Conservation (phyloP, 768 basidiomycete genomes). For the Auricularia sp. region DNA sequence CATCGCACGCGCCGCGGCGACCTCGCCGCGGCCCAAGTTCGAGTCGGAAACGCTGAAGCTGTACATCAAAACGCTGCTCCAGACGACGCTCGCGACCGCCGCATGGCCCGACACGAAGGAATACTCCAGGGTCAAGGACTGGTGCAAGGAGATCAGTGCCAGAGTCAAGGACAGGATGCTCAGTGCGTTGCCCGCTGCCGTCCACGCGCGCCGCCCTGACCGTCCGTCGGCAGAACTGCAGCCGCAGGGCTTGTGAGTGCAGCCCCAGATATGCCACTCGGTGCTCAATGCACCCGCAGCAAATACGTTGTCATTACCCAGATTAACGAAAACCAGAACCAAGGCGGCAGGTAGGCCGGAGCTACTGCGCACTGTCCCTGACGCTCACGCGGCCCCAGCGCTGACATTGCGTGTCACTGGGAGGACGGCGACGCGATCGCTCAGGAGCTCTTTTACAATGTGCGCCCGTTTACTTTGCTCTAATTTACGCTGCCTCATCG, state of each 20-base stretch:
- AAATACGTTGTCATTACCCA: constrained; percentile 84
- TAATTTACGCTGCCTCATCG: constrained; percentile 4
- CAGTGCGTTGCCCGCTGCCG: constrained; percentile 20
- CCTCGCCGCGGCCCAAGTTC: constrained; percentile 49
- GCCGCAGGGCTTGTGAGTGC: constrained; percentile 68
- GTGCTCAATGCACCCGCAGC: constrained; percentile 28
- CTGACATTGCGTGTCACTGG: constrained; percentile 79
- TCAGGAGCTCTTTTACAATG: constrained; percentile 72
- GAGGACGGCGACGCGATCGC: constrained; percentile 72
- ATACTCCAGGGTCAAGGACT: constrained; percentile 54
- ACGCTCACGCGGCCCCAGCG: constrained; percentile 31
- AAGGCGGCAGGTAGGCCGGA: constrained; percentile 64
- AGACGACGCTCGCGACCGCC: constrained; percentile 52
- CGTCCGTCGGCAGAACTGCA: constrained; percentile 45
- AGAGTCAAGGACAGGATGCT: constrained; percentile 80
- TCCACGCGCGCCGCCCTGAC: neutral
- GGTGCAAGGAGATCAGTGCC: constrained; percentile 79
- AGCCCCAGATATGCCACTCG: constrained; percentile 1
- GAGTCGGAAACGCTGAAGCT: constrained; percentile 62
- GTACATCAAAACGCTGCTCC: constrained; percentile 75
- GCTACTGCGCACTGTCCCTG: constrained; percentile 2
- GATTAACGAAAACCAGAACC: constrained; percentile 73
- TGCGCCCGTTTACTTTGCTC: constrained; percentile 27
- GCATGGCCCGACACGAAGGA: constrained; percentile 63
- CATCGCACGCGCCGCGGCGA: constrained; percentile 47